These are phyloP conservation scores for Scheffersomyces quercinus DNA, from an alignment of 1,139 yeast species.

Conservation along the genomic window DNA sequence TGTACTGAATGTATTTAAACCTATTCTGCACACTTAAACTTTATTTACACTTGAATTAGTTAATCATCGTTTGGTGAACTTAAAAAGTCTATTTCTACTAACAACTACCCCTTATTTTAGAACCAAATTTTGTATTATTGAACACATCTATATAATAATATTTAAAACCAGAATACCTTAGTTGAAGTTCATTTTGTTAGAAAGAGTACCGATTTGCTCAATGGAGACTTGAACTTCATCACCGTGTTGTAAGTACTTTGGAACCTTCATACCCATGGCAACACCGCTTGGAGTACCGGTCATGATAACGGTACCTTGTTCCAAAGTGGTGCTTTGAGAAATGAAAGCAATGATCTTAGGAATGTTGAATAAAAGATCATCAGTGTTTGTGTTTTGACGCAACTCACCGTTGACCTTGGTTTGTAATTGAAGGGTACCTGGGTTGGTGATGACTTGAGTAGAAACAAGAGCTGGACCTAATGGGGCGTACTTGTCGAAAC, in stretches of 20 bases:
- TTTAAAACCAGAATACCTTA: constrained; percentile 1
- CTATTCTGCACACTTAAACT: too few relatives aligned
- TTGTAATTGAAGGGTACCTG: constrained; percentile 21
- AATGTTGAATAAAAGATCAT: constrained; percentile 51
- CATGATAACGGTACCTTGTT: constrained; percentile 50
- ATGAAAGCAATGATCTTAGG: constrained; percentile 46
- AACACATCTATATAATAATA: too few relatives aligned
- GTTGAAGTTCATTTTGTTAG: constrained; percentile 29
- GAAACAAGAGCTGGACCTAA: constrained; percentile 53
- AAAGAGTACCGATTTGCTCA: constrained; percentile 45
- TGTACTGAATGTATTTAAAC: too few relatives aligned
- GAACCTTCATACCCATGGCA: constrained; percentile 37
- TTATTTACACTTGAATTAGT: too few relatives aligned
- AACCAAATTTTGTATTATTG: too few relatives aligned
- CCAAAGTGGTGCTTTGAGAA: constrained; percentile 51
- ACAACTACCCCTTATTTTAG: too few relatives aligned
- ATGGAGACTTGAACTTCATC: constrained; percentile 46
- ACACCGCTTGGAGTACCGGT: constrained; percentile 60
- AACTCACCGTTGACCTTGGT: constrained; percentile 44
- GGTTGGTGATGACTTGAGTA: constrained; percentile 27
- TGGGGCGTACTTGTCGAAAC: constrained; percentile 58
- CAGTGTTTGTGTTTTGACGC: constrained; percentile 46
- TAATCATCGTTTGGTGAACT: too few relatives aligned
- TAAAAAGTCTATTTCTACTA: too few relatives aligned
- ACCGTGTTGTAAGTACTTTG: constrained; percentile 45